Evolutionary conservation across 2,329 filamentous ascomycete species (phyloP), one percentile per base, ranked within the genome.

Genomic region (Microsporum ferrugineum): DNA sequence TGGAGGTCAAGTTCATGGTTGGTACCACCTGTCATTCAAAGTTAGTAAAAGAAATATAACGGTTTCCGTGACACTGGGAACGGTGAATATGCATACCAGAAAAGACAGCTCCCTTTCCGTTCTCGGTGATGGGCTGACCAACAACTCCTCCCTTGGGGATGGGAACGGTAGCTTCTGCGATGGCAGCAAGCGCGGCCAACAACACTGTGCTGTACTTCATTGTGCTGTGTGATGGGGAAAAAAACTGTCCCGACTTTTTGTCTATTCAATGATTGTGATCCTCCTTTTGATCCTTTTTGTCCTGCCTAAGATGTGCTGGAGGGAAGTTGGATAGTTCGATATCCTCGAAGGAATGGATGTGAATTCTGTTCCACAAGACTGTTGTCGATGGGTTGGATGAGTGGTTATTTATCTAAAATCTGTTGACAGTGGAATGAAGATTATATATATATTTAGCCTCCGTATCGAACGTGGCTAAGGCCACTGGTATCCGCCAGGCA

Each of bases 1-100:
- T 84, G 78, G 1, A 82, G 71, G 66, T 88, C 85, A 29, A 87
- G 71, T 58, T 78, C 73, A 57, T 79, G 75, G 68, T 88, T 85
- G 27, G 85, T 88, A 33, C 84, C 85, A 14, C 84, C 85, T 87
- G 31, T 43, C 6, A 17, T 49, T 29, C 66, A 39, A 31, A 33
- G 31, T 62, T n/a, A 62, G 60, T 47, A 6, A 47, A 6, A 47
- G 23, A n/a, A 27, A 1, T 57, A 6, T 8, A 39, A 33, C 27
- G 17, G 17, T 27, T 36, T 17, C 23, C 3, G 8, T 5, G 23
- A 49, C 1, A 12, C 7, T 29, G 53, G 66, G 23, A 4, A 31
- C 17, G 23, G 27, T n/a, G 4, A 17, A 17, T 12, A 17, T 17
- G 65, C 72, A 53, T 75, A 85, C 84, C 84, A 39, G 80, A 68